Base-by-base conservation (phyloP, 1,284 basidiomycete species). In the Ceratobasidium sp. region DNA sequence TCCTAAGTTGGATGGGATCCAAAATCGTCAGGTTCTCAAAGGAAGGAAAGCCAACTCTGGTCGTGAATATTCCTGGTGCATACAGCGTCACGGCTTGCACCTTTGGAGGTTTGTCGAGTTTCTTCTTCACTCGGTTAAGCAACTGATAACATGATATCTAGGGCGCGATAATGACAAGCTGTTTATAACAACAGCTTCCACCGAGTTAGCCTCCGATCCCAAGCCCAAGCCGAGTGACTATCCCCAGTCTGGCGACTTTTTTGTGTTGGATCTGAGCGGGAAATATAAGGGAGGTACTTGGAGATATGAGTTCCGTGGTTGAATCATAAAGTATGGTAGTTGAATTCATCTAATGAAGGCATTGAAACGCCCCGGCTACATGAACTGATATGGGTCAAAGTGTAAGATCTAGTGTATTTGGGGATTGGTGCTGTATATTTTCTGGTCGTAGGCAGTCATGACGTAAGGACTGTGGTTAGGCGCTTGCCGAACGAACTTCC, bases 231-330 rank as follows among this genome's bases (percentile, higher is more conserved):
- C 62, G 77, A 77, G 78, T 43, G 76, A 82, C 53, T 90, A 83
- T 76, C 87, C 87, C 32, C 83, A 89, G 76, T 91, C 89, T 28
- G 89, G 89, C 1, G 82, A 90, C 78, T 76, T 91, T 18, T 91
- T 90, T 77, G 81, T 83, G 8, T 84, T 89, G 46, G 85, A 90
- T 77, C 78, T 91, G 59, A 78, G 83, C n/a, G 87, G 87, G 48
- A 80, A 80, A 65, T 88, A 83, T 76, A 80, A 79, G 76, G 87
- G 88, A 14, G 78, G 79, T 28, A 14, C 58, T 30, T 74, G 74
- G 74, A 60, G 74, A 32, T 60, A 74, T 45, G 72, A 70, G 50
- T 74, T 74, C 55, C 48, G 57, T 23, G n/a, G 36, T 14, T 69
- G 52, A 60, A 39, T 18, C n/a, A 14, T 9, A 4, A n/a, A 21